These are phyloP conservation scores for Hortiboletus flavorubellus DNA, from an alignment of 768 basidiomycete species.

Conservation along the genomic window DNA sequence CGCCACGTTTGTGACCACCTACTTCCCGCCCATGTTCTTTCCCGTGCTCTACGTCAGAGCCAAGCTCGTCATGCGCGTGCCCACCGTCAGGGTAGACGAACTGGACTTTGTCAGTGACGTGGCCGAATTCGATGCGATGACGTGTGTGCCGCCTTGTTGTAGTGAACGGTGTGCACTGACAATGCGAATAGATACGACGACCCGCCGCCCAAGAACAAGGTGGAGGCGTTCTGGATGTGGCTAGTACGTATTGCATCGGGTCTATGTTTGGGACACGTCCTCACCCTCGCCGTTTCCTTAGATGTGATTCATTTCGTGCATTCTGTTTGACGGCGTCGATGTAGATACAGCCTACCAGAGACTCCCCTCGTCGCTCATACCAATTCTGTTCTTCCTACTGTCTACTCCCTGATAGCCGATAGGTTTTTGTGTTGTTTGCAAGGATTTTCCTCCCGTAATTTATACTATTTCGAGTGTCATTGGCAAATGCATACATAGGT, in stretches of 20 bases:
- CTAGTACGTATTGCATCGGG: conserved; percentile 13
- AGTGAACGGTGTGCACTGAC: background rate
- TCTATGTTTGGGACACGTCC: background rate
- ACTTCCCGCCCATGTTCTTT: conserved; percentile 43
- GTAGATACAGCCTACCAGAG: no score
- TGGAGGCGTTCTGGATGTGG: conserved; percentile 31
- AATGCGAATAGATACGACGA: conserved; percentile 22
- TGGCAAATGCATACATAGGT: no score
- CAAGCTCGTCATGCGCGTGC: conserved; percentile 20
- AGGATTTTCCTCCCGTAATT: no score
- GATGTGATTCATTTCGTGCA: background rate
- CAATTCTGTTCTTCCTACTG: no score
- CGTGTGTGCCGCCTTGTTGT: conserved; percentile 10
- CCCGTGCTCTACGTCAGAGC: conserved; percentile 42
- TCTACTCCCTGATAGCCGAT: no score
- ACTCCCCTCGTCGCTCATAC: no score
- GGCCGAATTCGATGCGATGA: conserved; percentile 30
- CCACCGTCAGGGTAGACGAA: conserved; percentile 4
- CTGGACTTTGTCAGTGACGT: conserved; percentile 30
- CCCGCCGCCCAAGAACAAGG: conserved; percentile 25
- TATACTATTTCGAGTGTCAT: no score
- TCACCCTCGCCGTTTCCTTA: background rate
- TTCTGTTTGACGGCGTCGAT: no score
- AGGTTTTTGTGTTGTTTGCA: no score
- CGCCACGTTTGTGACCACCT: conserved; percentile 41